Evolutionary conservation across 495 filamentous ascomycete species (phyloP).

Genomic region (Penicillium dipodomyicola): DNA sequence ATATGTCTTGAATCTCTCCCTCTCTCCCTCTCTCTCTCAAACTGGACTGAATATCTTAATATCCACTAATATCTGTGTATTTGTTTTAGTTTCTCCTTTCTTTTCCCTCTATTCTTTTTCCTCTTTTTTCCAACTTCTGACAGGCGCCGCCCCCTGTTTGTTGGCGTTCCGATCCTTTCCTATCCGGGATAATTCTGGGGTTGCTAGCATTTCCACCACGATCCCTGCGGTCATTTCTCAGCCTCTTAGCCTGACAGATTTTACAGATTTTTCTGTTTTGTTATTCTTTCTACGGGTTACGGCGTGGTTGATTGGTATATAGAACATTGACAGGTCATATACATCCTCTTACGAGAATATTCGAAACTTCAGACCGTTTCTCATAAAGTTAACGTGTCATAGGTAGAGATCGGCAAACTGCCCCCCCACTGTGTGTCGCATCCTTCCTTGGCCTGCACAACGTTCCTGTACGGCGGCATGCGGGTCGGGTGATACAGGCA

Average conservation of each 20-base stretch:
- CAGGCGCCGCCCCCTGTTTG: conserved; percentile 13
- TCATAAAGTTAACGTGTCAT: conserved; percentile 3
- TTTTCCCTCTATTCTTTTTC: background rate
- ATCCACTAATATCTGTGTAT: no score
- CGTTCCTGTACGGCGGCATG: conserved; percentile 17
- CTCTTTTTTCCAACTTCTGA: background rate
- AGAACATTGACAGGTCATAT: no score
- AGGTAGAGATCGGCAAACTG: conserved; percentile 32
- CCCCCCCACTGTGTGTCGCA: conserved; percentile 18
- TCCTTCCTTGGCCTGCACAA: conserved; percentile 23
- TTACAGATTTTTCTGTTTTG: background rate
- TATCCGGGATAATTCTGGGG: conserved; percentile 21
- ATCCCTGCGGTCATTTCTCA: conserved; percentile 10
- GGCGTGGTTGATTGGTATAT: no score
- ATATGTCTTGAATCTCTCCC: no score
- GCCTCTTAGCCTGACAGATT: background rate
- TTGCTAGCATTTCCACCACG: conserved; percentile 10
- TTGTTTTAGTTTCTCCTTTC: no score
- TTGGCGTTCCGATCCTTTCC: conserved; percentile 19
- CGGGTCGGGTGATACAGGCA: conserved; percentile 29
- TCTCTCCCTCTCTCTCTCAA: no score
- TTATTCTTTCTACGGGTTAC: no score
- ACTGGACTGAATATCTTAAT: no score
- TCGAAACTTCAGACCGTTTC: conserved; percentile 14
- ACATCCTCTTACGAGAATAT: conserved; percentile 1